A percentile compares a stretch with the other conserved stretches of the same genome.
Evolutionary conservation across 2,329 filamentous ascomycete genomes (phyloP).

Genomic region (Phoma sp.): DNA sequence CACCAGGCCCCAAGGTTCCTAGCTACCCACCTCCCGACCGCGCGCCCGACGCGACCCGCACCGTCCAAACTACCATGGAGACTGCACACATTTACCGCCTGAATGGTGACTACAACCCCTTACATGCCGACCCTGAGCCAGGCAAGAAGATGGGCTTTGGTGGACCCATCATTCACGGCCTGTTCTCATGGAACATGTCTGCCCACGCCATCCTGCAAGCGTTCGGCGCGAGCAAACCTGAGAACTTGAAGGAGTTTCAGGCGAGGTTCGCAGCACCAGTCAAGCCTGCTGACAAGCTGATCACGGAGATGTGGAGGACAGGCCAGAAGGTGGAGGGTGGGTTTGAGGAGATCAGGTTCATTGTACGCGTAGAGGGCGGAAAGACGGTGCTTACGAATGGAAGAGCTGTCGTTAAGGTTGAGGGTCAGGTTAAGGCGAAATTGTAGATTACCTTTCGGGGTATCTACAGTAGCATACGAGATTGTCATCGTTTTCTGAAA

Average conservation of each 20-base stretch:
- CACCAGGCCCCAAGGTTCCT: constrained; percentile 69
- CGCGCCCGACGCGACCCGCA: constrained; percentile 72
- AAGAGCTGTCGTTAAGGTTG: constrained; percentile 75
- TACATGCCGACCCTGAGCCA: constrained; percentile 85
- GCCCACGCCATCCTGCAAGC: constrained; percentile 74
- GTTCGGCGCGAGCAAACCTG: constrained; percentile 77
- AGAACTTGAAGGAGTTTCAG: constrained; percentile 86
- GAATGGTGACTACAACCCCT: constrained; percentile 93
- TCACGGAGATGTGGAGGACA: constrained; percentile 81
- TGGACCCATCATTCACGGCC: constrained; percentile 85
- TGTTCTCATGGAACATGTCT: constrained; percentile 85
- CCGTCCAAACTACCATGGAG: constrained; percentile 73
- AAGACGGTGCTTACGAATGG: constrained; percentile 91
- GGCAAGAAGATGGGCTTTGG: constrained; percentile 91
- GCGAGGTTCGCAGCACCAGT: constrained; percentile 87
- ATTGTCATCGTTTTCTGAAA: not conserved
- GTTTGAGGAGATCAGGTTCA: constrained; percentile 85
- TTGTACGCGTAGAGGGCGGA: constrained; percentile 76
- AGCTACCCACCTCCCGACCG: constrained; percentile 80
- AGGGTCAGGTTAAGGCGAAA: constrained; percentile 52
- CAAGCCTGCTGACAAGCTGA: constrained; percentile 79
- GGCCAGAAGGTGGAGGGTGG: constrained; percentile 66
- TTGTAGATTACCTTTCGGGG: constrained; percentile 34
- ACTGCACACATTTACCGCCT: constrained; percentile 69
- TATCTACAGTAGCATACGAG: not conserved